Evolutionary conservation across 352 stramenopile species (phyloP).

Genomic region (Phytophthora agathidicida): DNA sequence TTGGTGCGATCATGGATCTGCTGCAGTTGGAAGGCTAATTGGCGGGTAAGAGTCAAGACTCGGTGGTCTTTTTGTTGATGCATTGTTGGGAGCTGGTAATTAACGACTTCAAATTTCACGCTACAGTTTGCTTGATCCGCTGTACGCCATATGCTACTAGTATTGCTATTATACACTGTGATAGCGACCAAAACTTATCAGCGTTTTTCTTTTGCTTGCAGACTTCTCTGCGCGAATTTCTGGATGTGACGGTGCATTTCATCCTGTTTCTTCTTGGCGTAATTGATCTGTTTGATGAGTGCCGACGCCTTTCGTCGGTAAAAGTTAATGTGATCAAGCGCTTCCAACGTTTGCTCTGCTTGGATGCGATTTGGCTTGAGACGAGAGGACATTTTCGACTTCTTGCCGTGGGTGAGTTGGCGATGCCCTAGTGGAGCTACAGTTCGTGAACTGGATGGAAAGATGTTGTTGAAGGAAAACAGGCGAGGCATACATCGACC

Average conservation of each 20-base stretch:
- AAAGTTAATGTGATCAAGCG: conserved; percentile 68
- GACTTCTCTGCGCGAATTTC: conserved; percentile 56
- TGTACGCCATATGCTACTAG: conserved; percentile 20
- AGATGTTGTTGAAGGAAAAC: conserved; percentile 49
- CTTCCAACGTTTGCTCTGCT: conserved; percentile 56
- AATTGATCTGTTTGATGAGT: conserved; percentile 72
- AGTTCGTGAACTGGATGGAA: conserved; percentile 20
- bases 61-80: too few species aligned
- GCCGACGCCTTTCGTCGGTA: conserved; percentile 65
- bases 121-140: conserved; percentile 1
- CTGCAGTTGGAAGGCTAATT: conserved; percentile 69
- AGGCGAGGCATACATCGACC: conserved; percentile 48
- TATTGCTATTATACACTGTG: not conserved
- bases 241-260: conserved; percentile 75
- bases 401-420: conserved; percentile 13
- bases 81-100: too few species aligned
- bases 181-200: conserved; percentile 3
- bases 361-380: conserved; percentile 40
- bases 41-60: not conserved
- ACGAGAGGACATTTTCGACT: conserved; percentile 3
- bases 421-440: not conserved
- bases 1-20: conserved; percentile 80
- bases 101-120: too few species aligned
- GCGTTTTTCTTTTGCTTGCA: conserved; percentile 39
- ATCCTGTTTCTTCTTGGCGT: conserved; percentile 65